Conservation (phyloP, 768 basidiomycete species). For the Tulasnella sp. region DNA sequence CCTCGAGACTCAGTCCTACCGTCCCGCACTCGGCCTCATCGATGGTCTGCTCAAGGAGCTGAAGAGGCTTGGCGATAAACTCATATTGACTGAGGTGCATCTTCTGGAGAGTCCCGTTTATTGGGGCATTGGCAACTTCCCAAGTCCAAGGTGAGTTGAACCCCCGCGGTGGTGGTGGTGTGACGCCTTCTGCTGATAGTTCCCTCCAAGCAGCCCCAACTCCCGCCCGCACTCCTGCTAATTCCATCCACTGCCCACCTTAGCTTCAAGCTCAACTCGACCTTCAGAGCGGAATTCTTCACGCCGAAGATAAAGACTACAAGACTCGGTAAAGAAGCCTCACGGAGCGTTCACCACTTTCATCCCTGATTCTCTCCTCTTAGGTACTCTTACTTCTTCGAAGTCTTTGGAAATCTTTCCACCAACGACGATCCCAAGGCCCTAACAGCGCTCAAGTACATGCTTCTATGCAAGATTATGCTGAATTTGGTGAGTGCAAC, state of each 20-base stretch:
- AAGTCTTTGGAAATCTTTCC: conserved; percentile 85
- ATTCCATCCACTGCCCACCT: conserved; percentile 88
- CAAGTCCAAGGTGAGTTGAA: conserved; percentile 66
- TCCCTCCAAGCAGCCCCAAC: conserved; percentile 68
- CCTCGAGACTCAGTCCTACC: conserved; percentile 67
- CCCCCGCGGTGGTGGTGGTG: background rate
- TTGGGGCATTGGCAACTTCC: conserved; percentile 82
- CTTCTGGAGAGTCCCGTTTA: conserved; percentile 88
- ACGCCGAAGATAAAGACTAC: conserved; percentile 97
- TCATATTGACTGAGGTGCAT: conserved; percentile 94
- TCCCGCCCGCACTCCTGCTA: conserved; percentile 86
- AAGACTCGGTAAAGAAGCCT: conserved; percentile 53
- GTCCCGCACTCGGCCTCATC: conserved; percentile 71
- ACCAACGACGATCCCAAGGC: conserved; percentile 71
- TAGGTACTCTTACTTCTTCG: conserved; percentile 88
- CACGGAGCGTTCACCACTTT: background rate
- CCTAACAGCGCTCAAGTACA: conserved; percentile 89
- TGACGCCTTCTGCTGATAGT: background rate
- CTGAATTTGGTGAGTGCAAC: conserved; percentile 67
- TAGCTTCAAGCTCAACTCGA: conserved; percentile 51
- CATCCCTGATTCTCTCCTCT: conserved; percentile 8
- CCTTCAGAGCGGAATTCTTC: conserved; percentile 70
- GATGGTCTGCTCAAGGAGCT: conserved; percentile 86
- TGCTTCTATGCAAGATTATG: conserved; percentile 98
- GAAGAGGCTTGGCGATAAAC: conserved; percentile 91